Percentiles rank a stretch among this genome's conserved stretches.
Evolutionary conservation across 1,139 yeast genomes (phyloP).

Genomic region (Lodderomyces margitis): DNA sequence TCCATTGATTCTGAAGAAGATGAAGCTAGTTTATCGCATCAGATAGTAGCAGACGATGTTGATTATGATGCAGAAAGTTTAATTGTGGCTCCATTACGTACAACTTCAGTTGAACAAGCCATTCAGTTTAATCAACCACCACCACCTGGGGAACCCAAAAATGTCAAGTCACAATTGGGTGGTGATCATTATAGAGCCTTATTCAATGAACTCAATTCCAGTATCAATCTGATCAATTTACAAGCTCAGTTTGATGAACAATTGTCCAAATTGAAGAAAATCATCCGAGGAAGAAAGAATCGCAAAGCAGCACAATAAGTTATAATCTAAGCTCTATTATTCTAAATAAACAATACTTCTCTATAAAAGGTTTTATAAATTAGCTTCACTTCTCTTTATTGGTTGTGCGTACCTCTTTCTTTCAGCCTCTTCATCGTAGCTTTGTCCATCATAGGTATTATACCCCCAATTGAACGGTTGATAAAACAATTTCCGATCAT

Average conservation of each 20-base stretch:
- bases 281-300: constrained; percentile 1
- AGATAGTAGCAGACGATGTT: background rate
- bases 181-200: background rate
- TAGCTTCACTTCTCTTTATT: constrained; percentile 8
- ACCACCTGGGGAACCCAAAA: background rate
- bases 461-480: constrained; percentile 24
- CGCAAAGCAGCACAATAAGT: no score
- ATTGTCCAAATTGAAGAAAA: background rate
- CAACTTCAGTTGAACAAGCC: background rate
- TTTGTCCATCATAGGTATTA: constrained; percentile 20
- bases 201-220: background rate
- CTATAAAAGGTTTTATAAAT: no score
- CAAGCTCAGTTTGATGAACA: constrained; percentile 5
- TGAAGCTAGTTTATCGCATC: background rate
- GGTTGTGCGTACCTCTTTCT: constrained; percentile 14
- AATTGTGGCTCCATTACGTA: constrained; percentile 1
- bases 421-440: constrained; percentile 20
- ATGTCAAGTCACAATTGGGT: background rate
- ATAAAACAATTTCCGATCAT: constrained; percentile 25
- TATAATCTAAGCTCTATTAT: no score
- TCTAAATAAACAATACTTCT: no score
- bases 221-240: background rate
- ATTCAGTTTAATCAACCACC: background rate
- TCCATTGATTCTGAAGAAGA: constrained; percentile 5
- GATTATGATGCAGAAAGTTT: background rate